Evolutionary conservation across 371 early-diverging fungal genomes (phyloP).

Genomic region (Encephalitozoon romaleae): DNA sequence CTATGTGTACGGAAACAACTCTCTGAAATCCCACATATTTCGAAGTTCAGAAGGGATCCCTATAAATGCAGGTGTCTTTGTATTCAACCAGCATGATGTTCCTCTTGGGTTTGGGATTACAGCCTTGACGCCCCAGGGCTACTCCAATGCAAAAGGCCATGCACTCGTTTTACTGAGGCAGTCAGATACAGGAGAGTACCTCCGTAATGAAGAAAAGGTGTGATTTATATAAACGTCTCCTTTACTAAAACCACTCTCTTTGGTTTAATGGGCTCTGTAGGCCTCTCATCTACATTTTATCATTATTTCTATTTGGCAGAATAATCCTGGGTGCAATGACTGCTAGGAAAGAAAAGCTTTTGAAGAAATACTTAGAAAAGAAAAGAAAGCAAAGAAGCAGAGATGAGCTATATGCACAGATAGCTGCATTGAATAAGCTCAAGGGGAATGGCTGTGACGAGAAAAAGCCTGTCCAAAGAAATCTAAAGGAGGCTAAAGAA

Average conservation of each 20-base stretch:
- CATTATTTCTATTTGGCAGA: background rate
- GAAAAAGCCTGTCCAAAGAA: background rate
- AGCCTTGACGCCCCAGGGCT: conserved; percentile 76
- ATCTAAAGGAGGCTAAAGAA: background rate
- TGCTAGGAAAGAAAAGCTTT: conserved; percentile 46
- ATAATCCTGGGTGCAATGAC: conserved; percentile 22
- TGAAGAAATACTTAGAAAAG: conserved; percentile 57
- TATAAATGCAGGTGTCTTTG: conserved; percentile 86
- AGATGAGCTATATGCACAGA: conserved; percentile 49
- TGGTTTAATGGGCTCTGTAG: background rate
- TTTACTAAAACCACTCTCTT: background rate
- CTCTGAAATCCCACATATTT: conserved; percentile 89
- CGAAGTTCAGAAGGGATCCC: conserved; percentile 89
- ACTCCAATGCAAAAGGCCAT: conserved; percentile 80
- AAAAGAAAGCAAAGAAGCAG: conserved; percentile 48
- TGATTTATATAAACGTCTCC: conserved; percentile 2
- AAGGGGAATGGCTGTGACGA: background rate
- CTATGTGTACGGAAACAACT: conserved; percentile 93
- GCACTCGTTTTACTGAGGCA: conserved; percentile 88
- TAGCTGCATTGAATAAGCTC: conserved; percentile 28
- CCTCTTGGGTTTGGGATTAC: conserved; percentile 96
- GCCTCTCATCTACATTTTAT: background rate
- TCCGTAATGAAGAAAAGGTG: conserved; percentile 55
- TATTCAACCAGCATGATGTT: conserved; percentile 80
- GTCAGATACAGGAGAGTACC: conserved; percentile 92